phyloP scores from a whole-genome alignment of 129 eudicot genomes.

The Ambrosia artemisiifolia region DNA sequence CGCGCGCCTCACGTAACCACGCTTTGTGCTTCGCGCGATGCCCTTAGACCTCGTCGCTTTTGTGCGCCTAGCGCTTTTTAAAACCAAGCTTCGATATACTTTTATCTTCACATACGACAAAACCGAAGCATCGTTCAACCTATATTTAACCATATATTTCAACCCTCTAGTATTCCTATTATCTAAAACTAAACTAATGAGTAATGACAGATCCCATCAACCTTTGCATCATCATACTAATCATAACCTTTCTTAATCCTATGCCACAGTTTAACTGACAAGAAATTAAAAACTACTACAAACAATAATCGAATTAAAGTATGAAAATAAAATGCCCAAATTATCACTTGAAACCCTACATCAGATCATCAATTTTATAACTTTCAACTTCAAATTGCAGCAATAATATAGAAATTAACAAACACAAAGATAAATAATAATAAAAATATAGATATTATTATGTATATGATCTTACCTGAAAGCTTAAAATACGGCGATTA shows the following conservation, averaged over 20 bases:
- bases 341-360: constrained; percentile 6
- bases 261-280: background rate
- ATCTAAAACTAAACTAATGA: background rate
- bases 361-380: background rate
- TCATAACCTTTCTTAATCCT: background rate
- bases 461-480: constrained; percentile 6
- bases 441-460: background rate
- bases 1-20: no score
- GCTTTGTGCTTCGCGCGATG: no score
- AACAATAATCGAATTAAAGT: background rate
- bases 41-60: no score
- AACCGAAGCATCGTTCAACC: background rate
- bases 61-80: no score
- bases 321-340: background rate
- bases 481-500: constrained; percentile 13
- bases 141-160: background rate
- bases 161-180: background rate
- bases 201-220: background rate
- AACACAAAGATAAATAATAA: background rate
- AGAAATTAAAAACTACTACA: background rate
- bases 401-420: background rate
- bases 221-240: background rate
- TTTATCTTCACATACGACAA: background rate
- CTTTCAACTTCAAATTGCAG: constrained; percentile 2
- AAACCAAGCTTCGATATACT: no score